Conservation (phyloP, 2,329 filamentous ascomycete species). For the Aspergillus pseudoviridinutans region DNA sequence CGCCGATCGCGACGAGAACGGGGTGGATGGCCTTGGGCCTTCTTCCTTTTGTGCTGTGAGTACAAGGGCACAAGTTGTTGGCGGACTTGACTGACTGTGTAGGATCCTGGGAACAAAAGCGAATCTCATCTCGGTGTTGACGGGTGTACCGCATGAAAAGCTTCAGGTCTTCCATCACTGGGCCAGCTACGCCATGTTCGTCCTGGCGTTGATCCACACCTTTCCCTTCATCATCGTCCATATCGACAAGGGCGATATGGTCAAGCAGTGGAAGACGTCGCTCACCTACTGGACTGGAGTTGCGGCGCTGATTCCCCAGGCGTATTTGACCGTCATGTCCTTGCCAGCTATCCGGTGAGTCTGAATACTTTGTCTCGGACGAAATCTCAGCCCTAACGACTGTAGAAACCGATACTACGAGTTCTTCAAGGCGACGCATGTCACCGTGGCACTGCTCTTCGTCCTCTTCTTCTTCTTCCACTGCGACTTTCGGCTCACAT, state of each 20-base stretch:
- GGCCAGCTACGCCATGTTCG: slow-evolving; percentile 54
- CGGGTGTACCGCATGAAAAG: slow-evolving; percentile 55
- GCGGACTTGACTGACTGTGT: slow-evolving; percentile 5
- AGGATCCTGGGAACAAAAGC: slow-evolving; percentile 51
- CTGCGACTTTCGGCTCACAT: slow-evolving; percentile 53
- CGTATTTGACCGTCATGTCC: slow-evolving; percentile 55
- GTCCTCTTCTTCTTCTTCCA: slow-evolving; percentile 59
- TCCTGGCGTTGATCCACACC: slow-evolving; percentile 55
- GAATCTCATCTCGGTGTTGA: slow-evolving; percentile 53
- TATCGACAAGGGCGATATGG: slow-evolving; percentile 48
- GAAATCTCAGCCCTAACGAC: neutral
- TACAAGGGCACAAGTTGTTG: neutral
- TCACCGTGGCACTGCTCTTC: slow-evolving; percentile 51
- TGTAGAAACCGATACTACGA: slow-evolving; percentile 54
- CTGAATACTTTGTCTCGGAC: neutral
- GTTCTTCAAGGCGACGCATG: slow-evolving; percentile 58
- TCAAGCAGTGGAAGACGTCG: slow-evolving; percentile 41
- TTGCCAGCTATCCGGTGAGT: slow-evolving; percentile 48
- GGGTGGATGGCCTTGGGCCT: slow-evolving; percentile 53
- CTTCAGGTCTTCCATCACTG: slow-evolving; percentile 53
- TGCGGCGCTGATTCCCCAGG: slow-evolving; percentile 50
- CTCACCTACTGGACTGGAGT: slow-evolving; percentile 56
- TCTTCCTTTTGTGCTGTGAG: slow-evolving; percentile 49
- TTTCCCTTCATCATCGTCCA: slow-evolving; percentile 58
- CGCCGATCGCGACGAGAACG: slow-evolving; percentile 50